These are phyloP conservation scores for Leccinum pachyderme DNA, from an alignment of 1,284 basidiomycete genomes.

Conservation along the genomic window DNA sequence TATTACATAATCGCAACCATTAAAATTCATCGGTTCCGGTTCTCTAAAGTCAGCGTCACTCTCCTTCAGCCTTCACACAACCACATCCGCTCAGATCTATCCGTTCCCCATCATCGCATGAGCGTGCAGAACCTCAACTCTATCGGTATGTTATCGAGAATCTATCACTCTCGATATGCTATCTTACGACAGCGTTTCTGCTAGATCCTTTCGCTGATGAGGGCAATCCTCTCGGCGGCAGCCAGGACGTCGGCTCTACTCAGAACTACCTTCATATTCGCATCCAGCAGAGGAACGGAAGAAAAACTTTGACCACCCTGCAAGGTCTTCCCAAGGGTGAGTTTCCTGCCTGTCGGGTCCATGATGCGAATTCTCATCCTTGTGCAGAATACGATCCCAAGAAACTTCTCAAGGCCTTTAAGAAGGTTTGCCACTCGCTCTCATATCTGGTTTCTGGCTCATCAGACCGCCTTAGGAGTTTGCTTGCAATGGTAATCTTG, in stretches of 20 bases:
- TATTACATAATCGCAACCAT: conserved; percentile 23
- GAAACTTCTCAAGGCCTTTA: conserved; percentile 99
- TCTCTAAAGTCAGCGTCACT: conserved; percentile 10
- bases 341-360: conserved; percentile 22
- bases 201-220: conserved; percentile 94
- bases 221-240: conserved; percentile 74
- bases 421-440: conserved; percentile 66
- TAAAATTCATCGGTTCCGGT: conserved; percentile 25
- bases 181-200: conserved; percentile 12
- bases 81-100: conserved; percentile 47
- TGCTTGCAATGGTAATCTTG: conserved; percentile 98
- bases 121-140: conserved; percentile 86
- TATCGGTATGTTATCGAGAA: conserved; percentile 53
- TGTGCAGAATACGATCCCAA: conserved; percentile 92
- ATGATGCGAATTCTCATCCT: conserved; percentile 15
- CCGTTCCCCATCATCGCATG: conserved; percentile 67
- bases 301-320: conserved; percentile 98
- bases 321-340: conserved; percentile 93
- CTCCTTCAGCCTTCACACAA: conserved; percentile 35
- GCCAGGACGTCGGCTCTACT: conserved; percentile 78
- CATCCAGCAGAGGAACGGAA: conserved; percentile 98
- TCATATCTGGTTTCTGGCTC: conserved; percentile 2
- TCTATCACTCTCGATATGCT: conserved; percentile 29
- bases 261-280: conserved; percentile 92
- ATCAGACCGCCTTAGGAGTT: conserved; percentile 69